phyloP scores from a whole-genome alignment of 148 eudicot genomes.

The Polygonum maritimum region DNA sequence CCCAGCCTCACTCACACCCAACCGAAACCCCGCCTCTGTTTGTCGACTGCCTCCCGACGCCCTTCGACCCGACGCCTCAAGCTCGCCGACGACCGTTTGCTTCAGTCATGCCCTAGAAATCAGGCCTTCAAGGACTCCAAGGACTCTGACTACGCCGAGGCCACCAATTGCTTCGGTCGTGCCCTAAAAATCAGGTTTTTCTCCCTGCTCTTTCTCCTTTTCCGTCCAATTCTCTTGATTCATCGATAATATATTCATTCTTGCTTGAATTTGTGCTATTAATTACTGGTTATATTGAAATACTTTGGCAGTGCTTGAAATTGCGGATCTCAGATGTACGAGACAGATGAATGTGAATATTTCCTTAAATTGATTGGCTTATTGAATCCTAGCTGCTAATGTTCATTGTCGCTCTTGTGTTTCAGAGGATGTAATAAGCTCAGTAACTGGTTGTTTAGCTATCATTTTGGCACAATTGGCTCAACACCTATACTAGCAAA shows the following conservation, averaged over 20 bases:
- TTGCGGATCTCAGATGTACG: not conserved
- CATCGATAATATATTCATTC: too few relatives aligned
- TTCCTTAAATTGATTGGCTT: not conserved
- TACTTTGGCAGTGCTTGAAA: not conserved
- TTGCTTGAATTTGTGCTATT: not conserved
- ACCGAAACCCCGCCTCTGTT: too few relatives aligned
- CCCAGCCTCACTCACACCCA: too few relatives aligned
- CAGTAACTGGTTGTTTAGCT: not conserved
- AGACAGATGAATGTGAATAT: not conserved
- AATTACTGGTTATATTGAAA: too few relatives aligned
- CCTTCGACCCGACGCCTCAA: too few relatives aligned
- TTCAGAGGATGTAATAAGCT: not conserved
- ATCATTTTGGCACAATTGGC: not conserved
- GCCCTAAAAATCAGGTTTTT: constrained; percentile 89
- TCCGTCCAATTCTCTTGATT: too few relatives aligned
- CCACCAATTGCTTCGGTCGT: constrained; percentile 83
- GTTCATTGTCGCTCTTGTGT: not conserved
- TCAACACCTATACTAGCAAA: not conserved
- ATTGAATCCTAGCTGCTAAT: not conserved
- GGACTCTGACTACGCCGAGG: constrained; percentile 57
- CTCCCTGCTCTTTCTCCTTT: not conserved
- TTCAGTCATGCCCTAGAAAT: too few relatives aligned
- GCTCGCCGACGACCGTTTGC: constrained; percentile 56
- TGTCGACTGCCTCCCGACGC: too few relatives aligned
- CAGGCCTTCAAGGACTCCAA: constrained; percentile 41